Evolutionary conservation across 2,329 filamentous ascomycete genomes (phyloP), one percentile per base, ranked within the genome.

Genomic region (Exophiala dermatitidis): DNA sequence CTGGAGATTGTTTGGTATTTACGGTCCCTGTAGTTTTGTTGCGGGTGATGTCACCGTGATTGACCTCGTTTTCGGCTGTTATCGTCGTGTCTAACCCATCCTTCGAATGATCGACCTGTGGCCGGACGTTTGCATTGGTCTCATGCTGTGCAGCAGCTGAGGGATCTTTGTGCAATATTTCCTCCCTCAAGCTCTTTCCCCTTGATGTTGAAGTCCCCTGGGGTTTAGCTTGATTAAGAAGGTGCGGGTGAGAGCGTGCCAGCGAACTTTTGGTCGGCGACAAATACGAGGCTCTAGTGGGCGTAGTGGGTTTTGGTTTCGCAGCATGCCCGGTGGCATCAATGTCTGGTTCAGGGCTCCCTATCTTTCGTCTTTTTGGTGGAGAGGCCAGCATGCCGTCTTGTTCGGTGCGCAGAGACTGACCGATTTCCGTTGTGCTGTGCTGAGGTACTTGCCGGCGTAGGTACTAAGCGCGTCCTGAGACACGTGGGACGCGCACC

Each of bases 191-290:
- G 7, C 28, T 32, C 29, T 46, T 56, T 5, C 54, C 59, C 43
- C 52, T 53, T 5, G 47, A 45, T 38, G 50, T 47, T 19, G 50
- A 50, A 32, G 42, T 26, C n/a, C 48, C 12, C 38, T 50, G 52
- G 30, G 47, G 37, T 9, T 43, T 28, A 31, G 51, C 46, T 44
- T 55, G 50, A 46, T 45, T 31, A n/a, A 62, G 37, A 8, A 64
- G 53, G 30, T 59, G 53, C 10, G 62, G 62, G 50, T 64, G 56
- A 29, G 60, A 63, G 30, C 62, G 60, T 36, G 61, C 52, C n/a
- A 64, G 33, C 28, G 61, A 63, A 42, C 61, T 58, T 49, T 63
- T 64, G 5, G 62, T 64, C 3, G 62, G 62, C 7, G 62, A 64
- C 26, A 47, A 52, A 50, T 63, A 64, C 10, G 61, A 64, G 10